A percentile compares a stretch with the other conserved stretches of the same genome.
Evolutionary conservation across 768 basidiomycete species (phyloP).

Genomic region (Postia placenta): DNA sequence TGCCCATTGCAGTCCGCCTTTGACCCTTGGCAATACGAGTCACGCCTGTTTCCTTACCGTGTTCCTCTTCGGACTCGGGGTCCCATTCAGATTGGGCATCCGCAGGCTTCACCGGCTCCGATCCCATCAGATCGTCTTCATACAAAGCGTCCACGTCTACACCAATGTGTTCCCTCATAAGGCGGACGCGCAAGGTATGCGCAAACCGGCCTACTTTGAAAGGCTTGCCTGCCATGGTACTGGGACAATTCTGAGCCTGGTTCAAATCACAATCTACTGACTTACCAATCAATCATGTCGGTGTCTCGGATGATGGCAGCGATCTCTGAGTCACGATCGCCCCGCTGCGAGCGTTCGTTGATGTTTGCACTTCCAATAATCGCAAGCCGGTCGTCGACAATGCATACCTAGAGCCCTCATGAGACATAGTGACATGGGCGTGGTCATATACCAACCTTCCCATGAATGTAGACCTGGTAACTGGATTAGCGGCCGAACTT

Average conservation of each 20-base stretch:
- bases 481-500: neutral
- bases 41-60: slow-evolving; percentile 36
- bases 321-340: slow-evolving; percentile 95
- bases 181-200: slow-evolving; percentile 83
- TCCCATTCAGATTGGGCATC: slow-evolving; percentile 63
- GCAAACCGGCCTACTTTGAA: slow-evolving; percentile 97
- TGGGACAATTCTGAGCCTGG: slow-evolving; percentile 21
- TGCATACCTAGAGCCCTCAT: slow-evolving; percentile 35
- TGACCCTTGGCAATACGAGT: slow-evolving; percentile 16
- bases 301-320: slow-evolving; percentile 93
- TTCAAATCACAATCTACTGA: slow-evolving; percentile 7
- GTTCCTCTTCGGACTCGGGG: slow-evolving; percentile 62
- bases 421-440: neutral
- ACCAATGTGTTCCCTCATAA: slow-evolving; percentile 97
- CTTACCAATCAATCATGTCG: slow-evolving; percentile 89
- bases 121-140: slow-evolving; percentile 63
- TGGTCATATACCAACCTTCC: slow-evolving; percentile 41
- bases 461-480: slow-evolving; percentile 80
- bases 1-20: slow-evolving; percentile 14
- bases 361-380: slow-evolving; percentile 97
- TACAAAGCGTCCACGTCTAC: slow-evolving; percentile 87
- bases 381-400: slow-evolving; percentile 91
- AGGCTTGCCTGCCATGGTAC: slow-evolving; percentile 89
- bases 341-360: slow-evolving; percentile 93
- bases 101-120: slow-evolving; percentile 43